Conservation (phyloP, 768 basidiomycete genomes). For the Naganishia kalamii region DNA sequence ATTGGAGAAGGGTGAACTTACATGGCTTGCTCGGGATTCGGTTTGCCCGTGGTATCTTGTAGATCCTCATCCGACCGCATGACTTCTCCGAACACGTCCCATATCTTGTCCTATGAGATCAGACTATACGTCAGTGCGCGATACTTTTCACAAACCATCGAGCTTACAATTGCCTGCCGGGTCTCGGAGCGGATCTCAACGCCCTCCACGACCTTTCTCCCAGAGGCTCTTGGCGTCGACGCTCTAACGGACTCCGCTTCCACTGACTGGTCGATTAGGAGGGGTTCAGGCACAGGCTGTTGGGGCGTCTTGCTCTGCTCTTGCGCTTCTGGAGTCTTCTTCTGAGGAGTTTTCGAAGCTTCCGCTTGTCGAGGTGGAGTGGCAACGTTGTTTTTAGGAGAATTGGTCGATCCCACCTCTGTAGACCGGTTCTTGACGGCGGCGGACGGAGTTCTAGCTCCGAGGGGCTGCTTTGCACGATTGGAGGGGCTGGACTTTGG, state of each 20-base stretch:
- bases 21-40: slow-evolving; percentile 12
- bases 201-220: slow-evolving; percentile 16
- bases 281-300: background rate
- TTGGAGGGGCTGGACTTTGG: background rate
- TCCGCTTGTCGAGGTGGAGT: too few relatives aligned
- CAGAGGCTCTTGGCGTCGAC: slow-evolving; percentile 4
- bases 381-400: too few relatives aligned
- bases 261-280: background rate
- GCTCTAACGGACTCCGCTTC: background rate
- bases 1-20: background rate
- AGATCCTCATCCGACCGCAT: slow-evolving; percentile 22
- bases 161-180: slow-evolving; percentile 11
- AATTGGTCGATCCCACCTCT: too few relatives aligned
- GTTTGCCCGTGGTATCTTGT: background rate
- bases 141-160: too few relatives aligned
- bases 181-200: slow-evolving; percentile 18
- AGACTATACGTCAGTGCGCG: too few relatives aligned
- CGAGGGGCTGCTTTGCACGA: background rate
- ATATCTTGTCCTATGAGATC: slow-evolving; percentile 31
- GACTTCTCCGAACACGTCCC: slow-evolving; percentile 28
- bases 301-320: background rate
- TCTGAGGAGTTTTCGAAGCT: too few relatives aligned
- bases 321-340: too few relatives aligned
- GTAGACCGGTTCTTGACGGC: too few relatives aligned
- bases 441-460: too few relatives aligned